phyloP scores from a whole-genome alignment of 257 asterid species.

The Fraxinus excelsior region DNA sequence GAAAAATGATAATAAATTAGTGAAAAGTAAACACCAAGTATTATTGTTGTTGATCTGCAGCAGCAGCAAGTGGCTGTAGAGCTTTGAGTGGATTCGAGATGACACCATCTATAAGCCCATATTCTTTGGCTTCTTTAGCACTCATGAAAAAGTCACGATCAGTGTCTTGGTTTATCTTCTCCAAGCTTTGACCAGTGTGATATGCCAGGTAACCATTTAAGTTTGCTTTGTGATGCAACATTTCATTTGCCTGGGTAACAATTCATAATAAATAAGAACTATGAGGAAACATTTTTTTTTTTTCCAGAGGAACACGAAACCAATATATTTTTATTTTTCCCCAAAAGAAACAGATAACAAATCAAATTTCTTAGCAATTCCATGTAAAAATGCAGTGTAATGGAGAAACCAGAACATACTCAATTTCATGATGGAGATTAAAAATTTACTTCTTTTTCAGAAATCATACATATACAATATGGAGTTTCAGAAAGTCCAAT shows the following conservation, averaged over 20 bases:
- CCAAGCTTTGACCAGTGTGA: constrained; percentile 94
- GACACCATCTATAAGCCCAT: constrained; percentile 89
- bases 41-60: constrained; percentile 35
- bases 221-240: constrained; percentile 95
- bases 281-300: too few species aligned
- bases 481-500: too few species aligned
- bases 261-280: neutral
- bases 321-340: too few species aligned
- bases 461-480: too few species aligned
- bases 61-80: constrained; percentile 58
- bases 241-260: constrained; percentile 76
- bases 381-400: too few species aligned
- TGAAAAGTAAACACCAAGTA: constrained; percentile 12
- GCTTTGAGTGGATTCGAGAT: constrained; percentile 91
- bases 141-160: constrained; percentile 98
- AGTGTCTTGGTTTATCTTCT: constrained; percentile 86
- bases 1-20: neutral
- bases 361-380: too few species aligned
- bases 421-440: too few species aligned
- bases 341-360: too few species aligned
- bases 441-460: too few species aligned
- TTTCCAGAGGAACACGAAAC: too few species aligned
- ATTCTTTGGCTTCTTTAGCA: constrained; percentile 93
- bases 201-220: constrained; percentile 83
- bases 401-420: too few species aligned